Conservation (phyloP, 495 filamentous ascomycete species). For the Hyaloscypha variabilis region DNA sequence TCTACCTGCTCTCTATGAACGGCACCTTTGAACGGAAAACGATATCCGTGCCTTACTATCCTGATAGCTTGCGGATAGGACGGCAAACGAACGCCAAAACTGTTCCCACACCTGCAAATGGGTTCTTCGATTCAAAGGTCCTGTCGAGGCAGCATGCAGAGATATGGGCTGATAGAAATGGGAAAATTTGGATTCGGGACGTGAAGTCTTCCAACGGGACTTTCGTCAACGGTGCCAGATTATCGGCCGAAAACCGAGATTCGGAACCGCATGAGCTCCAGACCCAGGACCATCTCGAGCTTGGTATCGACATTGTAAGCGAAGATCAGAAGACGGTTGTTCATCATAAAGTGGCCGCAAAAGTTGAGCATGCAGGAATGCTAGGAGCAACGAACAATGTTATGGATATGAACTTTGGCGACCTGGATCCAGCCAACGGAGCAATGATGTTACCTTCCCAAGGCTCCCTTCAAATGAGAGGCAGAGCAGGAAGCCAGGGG, state of each 20-base stretch:
- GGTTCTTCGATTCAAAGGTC: conserved; percentile 97
- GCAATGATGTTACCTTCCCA: conserved; percentile 62
- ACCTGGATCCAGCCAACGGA: conserved; percentile 75
- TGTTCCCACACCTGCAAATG: conserved; percentile 83
- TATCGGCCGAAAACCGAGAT: conserved; percentile 91
- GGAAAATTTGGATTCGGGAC: conserved; percentile 94
- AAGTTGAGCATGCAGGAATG: conserved; percentile 91
- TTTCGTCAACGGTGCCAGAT: conserved; percentile 89
- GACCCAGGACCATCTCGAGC: conserved; percentile 83
- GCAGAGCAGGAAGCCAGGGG: conserved; percentile 71
- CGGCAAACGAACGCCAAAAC: conserved; percentile 97
- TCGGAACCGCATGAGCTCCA: conserved; percentile 92
- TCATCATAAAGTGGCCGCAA: conserved; percentile 95
- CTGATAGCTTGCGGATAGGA: conserved; percentile 88
- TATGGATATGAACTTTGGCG: conserved; percentile 86
- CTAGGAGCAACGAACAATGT: conserved; percentile 68
- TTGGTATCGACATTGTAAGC: conserved; percentile 97
- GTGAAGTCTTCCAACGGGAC: conserved; percentile 98
- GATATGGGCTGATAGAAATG: conserved; percentile 86
- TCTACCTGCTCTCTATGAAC: conserved; percentile 84
- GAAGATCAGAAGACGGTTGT: conserved; percentile 98
- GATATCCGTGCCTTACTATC: conserved; percentile 85
- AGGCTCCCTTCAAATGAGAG: conserved; percentile 56
- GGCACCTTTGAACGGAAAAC: conserved; percentile 96
- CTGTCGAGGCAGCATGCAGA: conserved; percentile 95